Evolutionary conservation across 768 basidiomycete genomes (phyloP).

Genomic region (Pleurotus eryngii): DNA sequence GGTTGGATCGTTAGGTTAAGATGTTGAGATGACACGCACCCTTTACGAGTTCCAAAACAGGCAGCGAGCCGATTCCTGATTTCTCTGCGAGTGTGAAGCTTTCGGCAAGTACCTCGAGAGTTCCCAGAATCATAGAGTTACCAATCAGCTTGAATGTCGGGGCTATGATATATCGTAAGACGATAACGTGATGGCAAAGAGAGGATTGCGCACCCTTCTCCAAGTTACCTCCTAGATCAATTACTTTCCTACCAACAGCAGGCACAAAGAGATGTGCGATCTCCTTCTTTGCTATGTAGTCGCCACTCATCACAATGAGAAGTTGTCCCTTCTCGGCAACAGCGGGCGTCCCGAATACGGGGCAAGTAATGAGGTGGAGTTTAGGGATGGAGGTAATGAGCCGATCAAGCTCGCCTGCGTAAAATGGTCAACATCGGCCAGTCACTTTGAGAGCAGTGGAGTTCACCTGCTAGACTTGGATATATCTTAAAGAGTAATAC

Average conservation of each 20-base stretch:
- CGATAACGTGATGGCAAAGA: background rate
- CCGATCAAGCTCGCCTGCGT: constrained; percentile 62
- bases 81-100: constrained; percentile 84
- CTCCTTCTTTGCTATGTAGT: constrained; percentile 78
- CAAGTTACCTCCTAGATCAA: constrained; percentile 82
- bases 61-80: constrained; percentile 68
- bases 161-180: constrained; percentile 31
- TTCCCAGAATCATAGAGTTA: constrained; percentile 75
- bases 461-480: constrained; percentile 45
- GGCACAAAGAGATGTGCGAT: constrained; percentile 77
- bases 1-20: constrained; percentile 4
- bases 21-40: constrained; percentile 31
- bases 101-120: constrained; percentile 77
- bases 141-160: constrained; percentile 76
- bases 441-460: background rate
- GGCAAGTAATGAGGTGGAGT: constrained; percentile 67
- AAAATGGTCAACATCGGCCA: background rate
- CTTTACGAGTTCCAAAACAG: constrained; percentile 55
- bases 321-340: constrained; percentile 66
- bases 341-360: constrained; percentile 72
- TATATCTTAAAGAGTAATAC: constrained; percentile 40
- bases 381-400: constrained; percentile 57
- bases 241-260: constrained; percentile 68
- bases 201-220: constrained; percentile 58
- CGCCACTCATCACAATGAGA: constrained; percentile 75